Conservation (phyloP, 176 grass and related monocot species). For the Aegilops longissima region DNA sequence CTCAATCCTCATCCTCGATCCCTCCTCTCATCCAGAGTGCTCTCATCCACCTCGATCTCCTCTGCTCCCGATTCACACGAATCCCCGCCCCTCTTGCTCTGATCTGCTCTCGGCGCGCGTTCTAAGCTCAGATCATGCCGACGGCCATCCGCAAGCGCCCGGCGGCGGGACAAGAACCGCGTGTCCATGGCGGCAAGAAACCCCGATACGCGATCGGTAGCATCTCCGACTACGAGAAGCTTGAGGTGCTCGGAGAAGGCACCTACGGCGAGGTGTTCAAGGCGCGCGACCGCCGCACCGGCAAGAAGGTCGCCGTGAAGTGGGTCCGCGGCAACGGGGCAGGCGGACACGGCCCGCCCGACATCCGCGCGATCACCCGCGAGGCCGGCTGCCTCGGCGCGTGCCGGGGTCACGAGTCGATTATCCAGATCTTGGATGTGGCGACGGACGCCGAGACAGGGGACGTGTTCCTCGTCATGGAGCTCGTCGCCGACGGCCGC, state of each 20-base stretch:
- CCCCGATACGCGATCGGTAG: not conserved
- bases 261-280: not conserved
- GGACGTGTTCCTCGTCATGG: not conserved
- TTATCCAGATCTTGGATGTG: not conserved
- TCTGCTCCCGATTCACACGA: not conserved
- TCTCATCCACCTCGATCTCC: not conserved
- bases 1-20: too few relatives aligned
- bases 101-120: not conserved
- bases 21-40: not conserved
- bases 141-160: conserved; percentile 1
- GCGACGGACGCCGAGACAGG: not conserved
- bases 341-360: not conserved
- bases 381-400: not conserved
- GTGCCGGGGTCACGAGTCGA: not conserved
- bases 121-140: not conserved
- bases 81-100: not conserved
- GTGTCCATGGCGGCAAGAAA: not conserved
- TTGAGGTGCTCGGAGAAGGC: not conserved
- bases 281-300: not conserved
- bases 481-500: not conserved
- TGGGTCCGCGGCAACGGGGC: not conserved
- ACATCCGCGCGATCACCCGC: not conserved
- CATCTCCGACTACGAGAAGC: not conserved
- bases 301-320: not conserved
- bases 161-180: not conserved